Evolutionary conservation across 2,329 filamentous ascomycete genomes (phyloP).

Genomic region (Bipolaris zeicola): DNA sequence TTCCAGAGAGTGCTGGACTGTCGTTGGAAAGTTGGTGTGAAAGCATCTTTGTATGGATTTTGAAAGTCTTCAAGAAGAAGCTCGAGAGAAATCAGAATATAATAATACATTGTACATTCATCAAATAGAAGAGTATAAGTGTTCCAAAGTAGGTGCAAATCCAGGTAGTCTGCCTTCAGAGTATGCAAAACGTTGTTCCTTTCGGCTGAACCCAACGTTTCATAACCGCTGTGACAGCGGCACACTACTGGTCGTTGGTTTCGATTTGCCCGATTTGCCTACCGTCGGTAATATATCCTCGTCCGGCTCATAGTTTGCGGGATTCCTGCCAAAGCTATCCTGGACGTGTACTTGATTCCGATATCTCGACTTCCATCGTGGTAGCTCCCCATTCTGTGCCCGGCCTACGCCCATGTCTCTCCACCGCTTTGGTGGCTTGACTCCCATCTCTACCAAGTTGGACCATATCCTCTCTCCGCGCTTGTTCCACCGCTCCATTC

Average conservation of each 20-base stretch:
- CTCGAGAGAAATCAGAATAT: no score
- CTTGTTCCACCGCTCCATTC: slow-evolving; percentile 54
- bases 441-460: slow-evolving; percentile 56
- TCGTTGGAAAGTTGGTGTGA: no score
- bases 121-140: no score
- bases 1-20: no score
- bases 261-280: slow-evolving; percentile 16
- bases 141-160: no score
- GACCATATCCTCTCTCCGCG: slow-evolving; percentile 57
- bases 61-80: no score
- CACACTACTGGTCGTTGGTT: slow-evolving; percentile 3
- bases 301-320: slow-evolving; percentile 13
- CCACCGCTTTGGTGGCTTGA: slow-evolving; percentile 62
- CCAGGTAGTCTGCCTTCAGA: not conserved
- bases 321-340: slow-evolving; percentile 30
- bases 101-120: no score
- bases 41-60: no score
- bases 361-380: slow-evolving; percentile 41
- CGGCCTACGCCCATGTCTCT: slow-evolving; percentile 53
- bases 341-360: slow-evolving; percentile 39
- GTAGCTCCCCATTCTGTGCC: slow-evolving; percentile 32
- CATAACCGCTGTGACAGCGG: slow-evolving; percentile 4
- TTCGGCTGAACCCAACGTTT: no score
- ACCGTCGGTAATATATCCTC: slow-evolving; percentile 43
- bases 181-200: no score